These are phyloP conservation scores for Hypericum androsaemum DNA, from an alignment of 345 rosid species.

Conservation along the genomic window DNA sequence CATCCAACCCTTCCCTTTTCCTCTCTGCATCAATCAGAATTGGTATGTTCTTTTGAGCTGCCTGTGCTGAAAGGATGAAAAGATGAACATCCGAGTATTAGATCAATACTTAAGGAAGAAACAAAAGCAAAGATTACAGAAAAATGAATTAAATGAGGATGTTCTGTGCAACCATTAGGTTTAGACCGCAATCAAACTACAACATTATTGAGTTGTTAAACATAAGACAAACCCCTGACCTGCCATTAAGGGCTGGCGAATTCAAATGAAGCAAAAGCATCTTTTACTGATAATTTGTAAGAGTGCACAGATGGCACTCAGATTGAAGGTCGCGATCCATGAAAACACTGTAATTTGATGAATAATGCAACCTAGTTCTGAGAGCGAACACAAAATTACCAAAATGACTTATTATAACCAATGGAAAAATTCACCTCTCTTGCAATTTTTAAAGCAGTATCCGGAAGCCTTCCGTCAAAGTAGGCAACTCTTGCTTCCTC, in stretches of 20 bases:
- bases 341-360: no score
- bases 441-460: conserved; percentile 52
- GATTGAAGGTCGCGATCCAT: no score
- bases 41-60: conserved; percentile 57
- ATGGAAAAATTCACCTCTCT: conserved; percentile 42
- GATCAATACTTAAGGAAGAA: not conserved
- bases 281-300: no score
- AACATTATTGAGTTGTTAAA: no score
- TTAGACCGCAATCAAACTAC: no score
- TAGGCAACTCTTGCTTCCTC: conserved; percentile 51
- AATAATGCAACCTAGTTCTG: no score
- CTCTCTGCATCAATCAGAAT: conserved; percentile 75
- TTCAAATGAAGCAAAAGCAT: no score
- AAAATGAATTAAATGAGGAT: not conserved
- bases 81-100: conserved; percentile 3
- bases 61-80: conserved; percentile 59
- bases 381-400: not conserved
- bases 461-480: conserved; percentile 60
- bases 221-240: no score
- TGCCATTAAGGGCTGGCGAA: no score
- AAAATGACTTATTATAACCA: conserved; percentile 8
- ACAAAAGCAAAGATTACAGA: not conserved
- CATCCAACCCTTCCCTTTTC: conserved; percentile 68
- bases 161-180: no score
- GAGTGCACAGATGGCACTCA: no score